A percentile compares a stretch with the other conserved stretches of the same genome.
phyloP scores from a whole-genome alignment of 106 monocot genomes.

The Iris macrosiphon region DNA sequence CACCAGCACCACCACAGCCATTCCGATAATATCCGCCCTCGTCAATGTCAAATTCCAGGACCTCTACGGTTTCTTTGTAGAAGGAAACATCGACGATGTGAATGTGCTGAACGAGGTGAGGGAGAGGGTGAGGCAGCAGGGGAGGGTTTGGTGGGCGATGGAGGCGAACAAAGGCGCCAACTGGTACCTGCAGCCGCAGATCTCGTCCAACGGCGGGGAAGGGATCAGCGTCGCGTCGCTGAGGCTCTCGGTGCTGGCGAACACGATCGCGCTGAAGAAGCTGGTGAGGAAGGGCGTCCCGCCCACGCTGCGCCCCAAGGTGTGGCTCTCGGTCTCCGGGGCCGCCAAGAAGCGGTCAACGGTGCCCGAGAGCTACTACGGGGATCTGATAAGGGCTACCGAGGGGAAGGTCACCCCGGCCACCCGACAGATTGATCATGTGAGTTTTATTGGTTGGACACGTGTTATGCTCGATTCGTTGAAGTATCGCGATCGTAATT shows the following conservation, averaged over 20 bases:
- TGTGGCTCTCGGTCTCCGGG: slow-evolving; percentile 88
- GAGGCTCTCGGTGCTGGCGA: slow-evolving; percentile 55
- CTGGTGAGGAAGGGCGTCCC: slow-evolving; percentile 90
- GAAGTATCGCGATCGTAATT: too few relatives aligned
- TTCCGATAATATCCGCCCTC: too few relatives aligned
- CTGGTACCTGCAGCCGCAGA: slow-evolving; percentile 76
- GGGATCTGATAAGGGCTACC: slow-evolving; percentile 70
- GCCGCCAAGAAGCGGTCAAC: slow-evolving; percentile 86
- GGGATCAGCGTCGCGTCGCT: slow-evolving; percentile 59
- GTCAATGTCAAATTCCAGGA: slow-evolving; percentile 91
- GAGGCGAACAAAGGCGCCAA: slow-evolving; percentile 88
- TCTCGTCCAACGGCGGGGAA: slow-evolving; percentile 42
- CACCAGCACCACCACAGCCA: slow-evolving; percentile 17
- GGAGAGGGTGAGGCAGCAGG: slow-evolving; percentile 82
- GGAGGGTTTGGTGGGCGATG: slow-evolving; percentile 79
- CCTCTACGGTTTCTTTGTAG: slow-evolving; percentile 84
- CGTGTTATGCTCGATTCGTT: too few relatives aligned
- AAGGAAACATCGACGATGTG: slow-evolving; percentile 88
- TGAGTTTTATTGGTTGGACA: too few relatives aligned
- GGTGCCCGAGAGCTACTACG: slow-evolving; percentile 92
- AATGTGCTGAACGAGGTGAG: slow-evolving; percentile 97
- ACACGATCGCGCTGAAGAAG: slow-evolving; percentile 60
- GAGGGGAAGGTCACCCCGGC: slow-evolving; percentile 86
- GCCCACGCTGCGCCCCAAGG: slow-evolving; percentile 60
- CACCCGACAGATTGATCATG: slow-evolving; percentile 90